Percentiles rank a stretch among this genome's conserved stretches.
These are phyloP conservation scores for Sophora flavescens DNA, from an alignment of 306 rosid genomes.

Conservation along the genomic window DNA sequence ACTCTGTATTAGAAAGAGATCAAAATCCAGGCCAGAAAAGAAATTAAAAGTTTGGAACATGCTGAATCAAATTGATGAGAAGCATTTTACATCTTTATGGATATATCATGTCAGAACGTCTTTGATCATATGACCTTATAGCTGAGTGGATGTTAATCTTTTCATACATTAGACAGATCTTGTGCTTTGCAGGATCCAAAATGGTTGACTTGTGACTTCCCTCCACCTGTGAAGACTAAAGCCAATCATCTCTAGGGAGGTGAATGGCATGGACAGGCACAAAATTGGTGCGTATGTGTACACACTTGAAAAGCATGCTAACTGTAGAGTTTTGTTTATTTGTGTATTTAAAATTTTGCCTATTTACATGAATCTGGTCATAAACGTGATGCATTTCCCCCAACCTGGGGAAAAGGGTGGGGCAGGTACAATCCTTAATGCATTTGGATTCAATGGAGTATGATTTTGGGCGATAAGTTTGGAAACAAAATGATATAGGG, in stretches of 20 bases:
- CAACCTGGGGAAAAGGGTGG: too few species aligned
- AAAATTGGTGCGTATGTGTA: slow-evolving; percentile 69
- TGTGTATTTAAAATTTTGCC: not conserved
- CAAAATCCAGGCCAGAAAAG: slow-evolving; percentile 1
- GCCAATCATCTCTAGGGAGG: slow-evolving; percentile 99
- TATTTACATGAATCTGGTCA: too few species aligned
- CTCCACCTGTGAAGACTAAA: slow-evolving; percentile 92
- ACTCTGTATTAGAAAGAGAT: not conserved
- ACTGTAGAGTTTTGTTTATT: slow-evolving; percentile 29
- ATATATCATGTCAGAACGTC: not conserved
- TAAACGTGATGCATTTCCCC: too few species aligned
- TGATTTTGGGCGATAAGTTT: too few species aligned
- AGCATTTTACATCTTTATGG: slow-evolving; percentile 9
- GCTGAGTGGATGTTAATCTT: slow-evolving; percentile 22
- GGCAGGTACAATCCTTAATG: too few species aligned
- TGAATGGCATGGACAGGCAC: slow-evolving; percentile 99
- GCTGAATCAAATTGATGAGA: not conserved
- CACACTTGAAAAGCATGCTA: too few species aligned
- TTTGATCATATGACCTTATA: slow-evolving; percentile 7
- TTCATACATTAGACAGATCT: slow-evolving; percentile 37
- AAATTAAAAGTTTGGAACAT: not conserved
- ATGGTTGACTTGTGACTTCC: slow-evolving; percentile 96
- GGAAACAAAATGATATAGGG: too few species aligned
- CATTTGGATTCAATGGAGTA: too few species aligned
- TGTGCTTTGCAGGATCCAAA: slow-evolving; percentile 73